These are phyloP conservation scores for Tetrapisispora namnaoensis DNA, from an alignment of 805 yeast species.

Conservation along the genomic window DNA sequence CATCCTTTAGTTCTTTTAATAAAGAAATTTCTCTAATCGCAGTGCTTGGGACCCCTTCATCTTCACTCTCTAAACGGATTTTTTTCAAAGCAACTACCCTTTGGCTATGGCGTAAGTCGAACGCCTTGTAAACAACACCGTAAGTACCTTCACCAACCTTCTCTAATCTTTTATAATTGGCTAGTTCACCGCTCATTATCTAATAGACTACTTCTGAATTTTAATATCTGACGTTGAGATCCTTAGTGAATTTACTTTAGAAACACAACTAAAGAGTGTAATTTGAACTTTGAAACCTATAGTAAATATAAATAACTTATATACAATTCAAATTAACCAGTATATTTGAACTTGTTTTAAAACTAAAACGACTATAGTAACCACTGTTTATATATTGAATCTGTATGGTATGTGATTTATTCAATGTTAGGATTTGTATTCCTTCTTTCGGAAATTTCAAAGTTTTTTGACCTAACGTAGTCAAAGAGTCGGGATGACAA, in stretches of 20 bases:
- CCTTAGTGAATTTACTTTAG: no score
- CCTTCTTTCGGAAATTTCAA: background rate
- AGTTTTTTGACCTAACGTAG: background rate
- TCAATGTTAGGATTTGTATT: background rate
- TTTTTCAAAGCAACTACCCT: conserved; percentile 85
- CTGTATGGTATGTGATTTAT: background rate
- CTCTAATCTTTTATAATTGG: conserved; percentile 88
- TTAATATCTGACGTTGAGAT: no score
- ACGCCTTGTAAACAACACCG: conserved; percentile 95
- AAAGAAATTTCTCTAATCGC: conserved; percentile 94
- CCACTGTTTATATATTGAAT: no score
- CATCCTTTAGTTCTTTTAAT: conserved; percentile 90
- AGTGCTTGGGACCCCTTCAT: conserved; percentile 95
- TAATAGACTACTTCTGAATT: background rate
- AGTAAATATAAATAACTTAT: no score
- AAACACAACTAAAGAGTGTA: no score
- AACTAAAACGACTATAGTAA: no score
- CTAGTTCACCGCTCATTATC: conserved; percentile 68
- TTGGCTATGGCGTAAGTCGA: conserved; percentile 79
- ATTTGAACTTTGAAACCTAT: no score
- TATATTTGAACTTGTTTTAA: no score
- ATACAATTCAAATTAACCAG: no score
- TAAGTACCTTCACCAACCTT: conserved; percentile 97
- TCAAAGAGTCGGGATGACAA: background rate
- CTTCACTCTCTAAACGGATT: conserved; percentile 84